Evolutionary conservation across 164 flowering plant genomes (phyloP), one percentile per base, ranked within the genome.

Genomic region (Piper betle): DNA sequence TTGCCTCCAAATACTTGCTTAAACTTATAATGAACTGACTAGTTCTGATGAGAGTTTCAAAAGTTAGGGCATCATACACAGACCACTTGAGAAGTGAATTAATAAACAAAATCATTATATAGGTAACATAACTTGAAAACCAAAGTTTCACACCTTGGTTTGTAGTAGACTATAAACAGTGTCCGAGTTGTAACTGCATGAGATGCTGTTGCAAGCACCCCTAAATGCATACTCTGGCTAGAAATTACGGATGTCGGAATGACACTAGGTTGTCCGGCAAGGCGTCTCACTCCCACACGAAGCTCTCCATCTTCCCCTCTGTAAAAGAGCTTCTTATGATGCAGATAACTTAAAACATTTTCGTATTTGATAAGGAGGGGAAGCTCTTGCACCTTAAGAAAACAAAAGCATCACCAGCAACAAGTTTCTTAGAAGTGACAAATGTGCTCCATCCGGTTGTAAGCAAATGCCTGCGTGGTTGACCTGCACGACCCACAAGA

Each of bases 401-500:
- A 42, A 91, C 91, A 80, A 91, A 91, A 39, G 95, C 81, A 78
- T 91, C 98, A 55, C 98, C 98, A 13, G 98, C 92, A 68, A 77
- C 81, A 69, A 91, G 76, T 78, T 94, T 83, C 80, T 91, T 91
- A 2, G 90, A 82, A 62, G 91, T 80, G 33, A 91, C 96, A 77
- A 91, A 91, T 5, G 88, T 84, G 69, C 97, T 91, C 97, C 98
- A 91, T 33, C 96, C 98, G 2, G 98, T 88, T 6, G 98, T 92
- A 41, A 92, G 86, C 73, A 92, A 78, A 81, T 91, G 98, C 74
- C 98, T 81, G 58, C 92, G 72, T 42, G 98, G 98, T 73, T 91
- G 97, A 56, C 97, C 97, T 91, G 78, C 68, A 57, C 43, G 6
- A 41, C 6, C 43, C 43, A 9, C 9, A 41, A 9, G 9, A 9